Base-by-base conservation (phyloP, 2,329 filamentous ascomycete genomes). In the Fusarium globosum region DNA sequence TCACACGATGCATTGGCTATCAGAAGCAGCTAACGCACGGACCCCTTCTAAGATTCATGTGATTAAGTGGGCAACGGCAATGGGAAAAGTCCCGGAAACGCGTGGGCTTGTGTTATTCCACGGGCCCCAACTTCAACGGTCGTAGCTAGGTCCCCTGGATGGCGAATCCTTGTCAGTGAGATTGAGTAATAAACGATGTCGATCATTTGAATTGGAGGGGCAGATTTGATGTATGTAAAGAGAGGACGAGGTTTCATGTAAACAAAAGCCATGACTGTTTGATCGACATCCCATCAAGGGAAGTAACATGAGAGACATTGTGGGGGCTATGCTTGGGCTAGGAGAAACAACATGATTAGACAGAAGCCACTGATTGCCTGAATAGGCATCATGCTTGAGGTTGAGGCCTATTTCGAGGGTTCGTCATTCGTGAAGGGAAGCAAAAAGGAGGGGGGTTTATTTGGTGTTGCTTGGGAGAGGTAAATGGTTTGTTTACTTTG, bases 401-500 rank as follows among this genome's bases (percentile, higher is more conserved):
- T 41, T 28, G 39, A 42, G 26, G n/a, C 18, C 23, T 53, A 55
- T 52, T 43, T 33, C 9, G 57, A 46, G 36, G 36, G 23, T 45
- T 62, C 30, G 23, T 39, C 26, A 36, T 49, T 68, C 14, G 52
- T 46, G 8, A 51, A 38, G 36, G 33, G 33, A 42, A 48, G 39
- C 57, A 21, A 35, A 35, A 28, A 43, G 28, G 55, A 55, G 42
- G 48, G 59, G 48, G 39, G 20, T 30, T 53, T 53, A 51, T 42
- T 36, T 42, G 28, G 39, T 67, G 63, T 71, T 71, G 71, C 59
- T 61, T 35, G 33, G 71, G 62, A 11, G 58, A 46, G 55, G 49
- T 23, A n/a, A 55, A 61, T 61, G 36, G 59, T 76, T 77, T 77
- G 75, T 77, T 77, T 77, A 77, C 76, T 74, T 73, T 69, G 35